phyloP scores from a whole-genome alignment of 345 rosid genomes.

The Ceriops zippeliana region DNA sequence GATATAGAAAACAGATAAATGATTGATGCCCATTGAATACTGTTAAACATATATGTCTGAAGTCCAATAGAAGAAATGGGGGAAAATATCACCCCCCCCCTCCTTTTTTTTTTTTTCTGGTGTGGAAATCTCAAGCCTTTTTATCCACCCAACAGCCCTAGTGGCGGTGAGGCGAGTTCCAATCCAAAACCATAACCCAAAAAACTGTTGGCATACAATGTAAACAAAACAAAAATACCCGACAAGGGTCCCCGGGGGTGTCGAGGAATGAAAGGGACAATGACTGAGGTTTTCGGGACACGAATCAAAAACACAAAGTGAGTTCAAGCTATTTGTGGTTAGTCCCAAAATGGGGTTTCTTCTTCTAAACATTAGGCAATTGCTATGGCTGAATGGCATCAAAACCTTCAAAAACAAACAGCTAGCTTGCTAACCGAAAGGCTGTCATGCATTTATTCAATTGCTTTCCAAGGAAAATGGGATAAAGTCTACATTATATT shows the following conservation, averaged over 20 bases:
- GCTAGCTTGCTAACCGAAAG: neutral
- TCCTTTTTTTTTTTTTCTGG: slow-evolving; percentile 24
- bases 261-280: slow-evolving; percentile 57
- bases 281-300: slow-evolving; percentile 54
- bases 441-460: neutral
- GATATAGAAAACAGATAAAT: slow-evolving; percentile 4
- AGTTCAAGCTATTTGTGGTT: slow-evolving; percentile 35
- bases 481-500: neutral
- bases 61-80: neutral
- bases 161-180: slow-evolving; percentile 30
- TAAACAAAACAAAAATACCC: slow-evolving; percentile 27
- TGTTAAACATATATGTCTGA: slow-evolving; percentile 5
- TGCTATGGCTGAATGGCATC: slow-evolving; percentile 17
- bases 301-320: slow-evolving; percentile 47
- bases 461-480: neutral
- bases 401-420: slow-evolving; percentile 1
- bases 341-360: slow-evolving; percentile 34
- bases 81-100: slow-evolving; percentile 9
- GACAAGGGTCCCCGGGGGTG: slow-evolving; percentile 67
- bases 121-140: slow-evolving; percentile 37
- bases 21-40: slow-evolving; percentile 11
- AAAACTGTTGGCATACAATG: slow-evolving; percentile 22
- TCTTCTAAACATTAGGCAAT: slow-evolving; percentile 24
- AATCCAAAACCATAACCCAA: slow-evolving; percentile 14
- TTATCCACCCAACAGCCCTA: slow-evolving; percentile 41